Conservation (phyloP, 495 filamentous ascomycete species). For the Astrocystis sublimbata region DNA sequence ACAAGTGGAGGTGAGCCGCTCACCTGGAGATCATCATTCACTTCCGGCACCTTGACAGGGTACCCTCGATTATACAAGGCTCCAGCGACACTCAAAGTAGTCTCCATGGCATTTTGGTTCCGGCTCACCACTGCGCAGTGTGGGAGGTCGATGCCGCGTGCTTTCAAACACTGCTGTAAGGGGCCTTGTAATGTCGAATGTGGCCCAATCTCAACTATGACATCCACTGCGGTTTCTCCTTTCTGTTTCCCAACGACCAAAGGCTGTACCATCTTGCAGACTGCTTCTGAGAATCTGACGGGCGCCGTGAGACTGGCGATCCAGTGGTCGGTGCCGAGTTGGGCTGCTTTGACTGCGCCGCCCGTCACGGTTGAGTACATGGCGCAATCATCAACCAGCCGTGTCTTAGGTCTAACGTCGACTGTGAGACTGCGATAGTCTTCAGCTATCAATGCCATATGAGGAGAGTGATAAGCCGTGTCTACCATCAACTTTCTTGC, state of each 20-base stretch:
- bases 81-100: neutral
- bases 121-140: constrained; percentile 20
- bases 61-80: neutral
- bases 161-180: constrained; percentile 49
- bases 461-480: constrained; percentile 47
- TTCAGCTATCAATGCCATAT: constrained; percentile 43
- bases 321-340: constrained; percentile 42
- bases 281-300: constrained; percentile 46
- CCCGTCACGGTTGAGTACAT: constrained; percentile 37
- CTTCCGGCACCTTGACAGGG: neutral
- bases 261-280: constrained; percentile 31
- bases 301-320: constrained; percentile 45
- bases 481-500: constrained; percentile 39
- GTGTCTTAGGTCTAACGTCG: too few species aligned
- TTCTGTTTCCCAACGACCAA: neutral
- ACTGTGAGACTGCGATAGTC: constrained; percentile 31
- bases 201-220: constrained; percentile 41
- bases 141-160: constrained; percentile 22
- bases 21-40: neutral
- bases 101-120: neutral
- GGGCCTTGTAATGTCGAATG: constrained; percentile 53
- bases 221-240: constrained; percentile 24
- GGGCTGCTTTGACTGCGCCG: constrained; percentile 9
- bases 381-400: neutral
- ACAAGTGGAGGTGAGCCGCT: neutral